These are phyloP conservation scores for Neonectria punicea DNA, from an alignment of 2,329 filamentous ascomycete species.

Conservation along the genomic window DNA sequence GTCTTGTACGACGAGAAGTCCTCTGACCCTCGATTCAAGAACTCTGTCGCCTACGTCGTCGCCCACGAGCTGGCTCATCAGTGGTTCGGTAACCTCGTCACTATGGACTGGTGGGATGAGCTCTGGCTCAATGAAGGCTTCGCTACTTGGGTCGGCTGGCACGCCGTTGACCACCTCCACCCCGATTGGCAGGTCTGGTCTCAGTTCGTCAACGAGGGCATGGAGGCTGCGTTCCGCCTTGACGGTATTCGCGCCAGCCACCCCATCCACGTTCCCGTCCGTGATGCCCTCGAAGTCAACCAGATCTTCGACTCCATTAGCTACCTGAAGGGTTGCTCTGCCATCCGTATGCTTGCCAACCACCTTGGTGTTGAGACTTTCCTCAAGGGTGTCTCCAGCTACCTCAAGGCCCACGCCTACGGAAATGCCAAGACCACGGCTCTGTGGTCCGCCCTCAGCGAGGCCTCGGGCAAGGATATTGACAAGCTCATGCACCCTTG, in stretches of 20 bases:
- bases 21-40: conserved; percentile 90
- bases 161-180: conserved; percentile 89
- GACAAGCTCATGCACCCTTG: conserved; percentile 90
- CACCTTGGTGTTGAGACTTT: conserved; percentile 91
- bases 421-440: conserved; percentile 91
- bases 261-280: conserved; percentile 94
- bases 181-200: conserved; percentile 99
- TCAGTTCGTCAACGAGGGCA: conserved; percentile 94
- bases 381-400: conserved; percentile 87
- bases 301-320: conserved; percentile 98
- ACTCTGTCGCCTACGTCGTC: conserved; percentile 94
- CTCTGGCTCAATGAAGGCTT: conserved; percentile 97
- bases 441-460: conserved; percentile 87
- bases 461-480: conserved; percentile 89
- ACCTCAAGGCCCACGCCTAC: conserved; percentile 89
- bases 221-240: conserved; percentile 90
- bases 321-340: conserved; percentile 95
- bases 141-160: conserved; percentile 98
- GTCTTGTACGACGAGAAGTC: conserved; percentile 95
- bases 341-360: conserved; percentile 94
- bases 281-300: conserved; percentile 93
- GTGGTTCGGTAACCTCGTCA: conserved; percentile 96
- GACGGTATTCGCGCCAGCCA: conserved; percentile 93
- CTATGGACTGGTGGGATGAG: conserved; percentile 97
- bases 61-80: conserved; percentile 98